A percentile compares a stretch with the other conserved stretches of the same genome.
Evolutionary conservation across 2,329 filamentous ascomycete genomes (phyloP).

Genomic region (Colletotrichum melonis): DNA sequence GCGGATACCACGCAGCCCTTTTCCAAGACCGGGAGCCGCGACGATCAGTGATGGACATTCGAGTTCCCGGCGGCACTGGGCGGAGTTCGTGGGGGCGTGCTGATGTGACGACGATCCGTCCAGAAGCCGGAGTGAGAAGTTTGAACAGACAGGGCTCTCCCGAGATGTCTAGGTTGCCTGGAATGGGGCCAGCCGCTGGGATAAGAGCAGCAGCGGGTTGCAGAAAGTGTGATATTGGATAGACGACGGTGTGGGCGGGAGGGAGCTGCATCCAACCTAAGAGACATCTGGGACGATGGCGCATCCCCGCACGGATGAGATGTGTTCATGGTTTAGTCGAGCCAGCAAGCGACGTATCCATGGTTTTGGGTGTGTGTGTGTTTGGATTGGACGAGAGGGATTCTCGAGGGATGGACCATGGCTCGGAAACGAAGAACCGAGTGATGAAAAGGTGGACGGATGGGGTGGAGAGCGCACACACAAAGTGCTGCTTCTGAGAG

Average conservation of each 20-base stretch:
- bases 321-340: slow-evolving; percentile 21
- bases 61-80: slow-evolving; percentile 12
- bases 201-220: slow-evolving; percentile 23
- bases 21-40: slow-evolving; percentile 22
- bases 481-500: not conserved
- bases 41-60: slow-evolving; percentile 16
- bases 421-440: slow-evolving; percentile 30
- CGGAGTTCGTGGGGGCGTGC: slow-evolving; percentile 2
- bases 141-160: slow-evolving; percentile 11
- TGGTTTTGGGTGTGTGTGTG: not conserved
- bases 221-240: not conserved
- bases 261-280: not conserved
- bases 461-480: slow-evolving; percentile 10
- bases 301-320: slow-evolving; percentile 25
- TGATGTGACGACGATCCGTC: slow-evolving; percentile 24
- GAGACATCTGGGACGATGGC: slow-evolving; percentile 20
- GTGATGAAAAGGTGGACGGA: slow-evolving; percentile 10
- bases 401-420: slow-evolving; percentile 19
- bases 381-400: slow-evolving; percentile 2
- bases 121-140: slow-evolving; percentile 5
- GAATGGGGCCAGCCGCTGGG: not conserved
- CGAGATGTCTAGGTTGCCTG: slow-evolving; percentile 14
- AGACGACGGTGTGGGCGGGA: slow-evolving; percentile 1
- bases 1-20: not conserved
- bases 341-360: not conserved